phyloP scores from a whole-genome alignment of 495 filamentous ascomycete genomes.

The Aspergillus indologenus region DNA sequence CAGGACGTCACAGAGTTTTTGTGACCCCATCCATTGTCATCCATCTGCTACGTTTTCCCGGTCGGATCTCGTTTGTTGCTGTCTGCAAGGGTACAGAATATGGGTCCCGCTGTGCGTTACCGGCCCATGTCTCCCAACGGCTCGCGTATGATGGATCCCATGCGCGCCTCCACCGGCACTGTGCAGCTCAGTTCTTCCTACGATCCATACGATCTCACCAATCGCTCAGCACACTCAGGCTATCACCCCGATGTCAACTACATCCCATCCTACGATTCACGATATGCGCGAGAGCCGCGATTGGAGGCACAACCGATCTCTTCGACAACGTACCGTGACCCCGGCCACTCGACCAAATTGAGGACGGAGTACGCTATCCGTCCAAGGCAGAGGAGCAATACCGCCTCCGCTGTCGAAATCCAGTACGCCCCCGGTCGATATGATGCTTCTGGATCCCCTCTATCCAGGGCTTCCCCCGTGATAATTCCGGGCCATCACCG shows the following conservation, averaged over 20 bases:
- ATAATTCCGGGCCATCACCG: conserved; percentile 27
- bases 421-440: conserved; percentile 25
- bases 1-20: conserved; percentile 2
- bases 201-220: conserved; percentile 32
- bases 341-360: conserved; percentile 31
- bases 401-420: conserved; percentile 29
- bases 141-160: conserved; percentile 37
- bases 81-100: conserved; percentile 14
- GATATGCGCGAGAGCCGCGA: conserved; percentile 24
- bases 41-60: conserved; percentile 1
- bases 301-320: conserved; percentile 40
- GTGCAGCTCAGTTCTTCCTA: conserved; percentile 38
- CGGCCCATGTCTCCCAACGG: conserved; percentile 36
- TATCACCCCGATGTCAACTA: conserved; percentile 38
- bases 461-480: conserved; percentile 30
- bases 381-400: conserved; percentile 39
- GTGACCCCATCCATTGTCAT: not conserved
- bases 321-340: conserved; percentile 34
- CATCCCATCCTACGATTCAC: conserved; percentile 27
- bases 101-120: conserved; percentile 25
- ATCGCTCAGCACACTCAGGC: conserved; percentile 30
- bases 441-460: conserved; percentile 25
- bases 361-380: conserved; percentile 45
- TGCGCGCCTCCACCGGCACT: conserved; percentile 49
- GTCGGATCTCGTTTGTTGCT: conserved; percentile 6